Evolutionary conservation across 106 monocot genomes (phyloP).

Genomic region (Posidonia australis): DNA sequence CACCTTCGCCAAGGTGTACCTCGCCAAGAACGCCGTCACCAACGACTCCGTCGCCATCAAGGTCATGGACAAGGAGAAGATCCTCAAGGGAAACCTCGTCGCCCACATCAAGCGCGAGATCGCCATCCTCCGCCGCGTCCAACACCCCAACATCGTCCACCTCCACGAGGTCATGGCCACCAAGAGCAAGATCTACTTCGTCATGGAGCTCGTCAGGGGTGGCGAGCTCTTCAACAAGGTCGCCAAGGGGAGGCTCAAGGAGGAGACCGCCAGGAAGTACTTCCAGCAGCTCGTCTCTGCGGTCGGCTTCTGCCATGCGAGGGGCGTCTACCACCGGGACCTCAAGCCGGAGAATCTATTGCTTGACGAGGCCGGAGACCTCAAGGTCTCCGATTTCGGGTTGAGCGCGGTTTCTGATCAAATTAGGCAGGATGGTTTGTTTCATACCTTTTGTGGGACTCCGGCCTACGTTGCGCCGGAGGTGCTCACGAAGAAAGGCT

Average conservation of each 20-base stretch:
- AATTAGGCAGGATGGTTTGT: conserved; percentile 28
- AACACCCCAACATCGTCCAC: conserved; percentile 48
- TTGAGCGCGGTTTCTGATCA: conserved; percentile 21
- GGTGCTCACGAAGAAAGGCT: conserved; percentile 27
- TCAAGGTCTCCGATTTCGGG: conserved; percentile 42
- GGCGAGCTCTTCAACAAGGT: conserved; percentile 26
- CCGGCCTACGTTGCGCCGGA: conserved; percentile 44
- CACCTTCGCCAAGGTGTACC: conserved; percentile 25
- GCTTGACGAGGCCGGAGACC: conserved; percentile 22
- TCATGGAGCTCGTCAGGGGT: conserved; percentile 19
- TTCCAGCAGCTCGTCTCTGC: conserved; percentile 44
- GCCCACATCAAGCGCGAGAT: conserved; percentile 49
- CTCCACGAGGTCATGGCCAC: conserved; percentile 46
- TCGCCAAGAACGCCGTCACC: conserved; percentile 6
- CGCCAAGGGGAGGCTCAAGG: conserved; percentile 32
- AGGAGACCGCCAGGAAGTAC: conserved; percentile 30
- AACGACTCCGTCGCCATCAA: conserved; percentile 20
- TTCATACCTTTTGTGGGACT: conserved; percentile 47
- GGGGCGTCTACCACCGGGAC: conserved; percentile 38
- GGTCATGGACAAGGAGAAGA: conserved; percentile 41
- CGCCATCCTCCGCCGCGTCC: conserved; percentile 38
- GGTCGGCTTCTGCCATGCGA: conserved; percentile 41
- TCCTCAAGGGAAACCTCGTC: conserved; percentile 31
- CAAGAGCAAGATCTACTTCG: conserved; percentile 24
- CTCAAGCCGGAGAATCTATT: conserved; percentile 31